These are phyloP conservation scores for Fusarium equiseti DNA, from an alignment of 2,329 filamentous ascomycete species.

Conservation along the genomic window DNA sequence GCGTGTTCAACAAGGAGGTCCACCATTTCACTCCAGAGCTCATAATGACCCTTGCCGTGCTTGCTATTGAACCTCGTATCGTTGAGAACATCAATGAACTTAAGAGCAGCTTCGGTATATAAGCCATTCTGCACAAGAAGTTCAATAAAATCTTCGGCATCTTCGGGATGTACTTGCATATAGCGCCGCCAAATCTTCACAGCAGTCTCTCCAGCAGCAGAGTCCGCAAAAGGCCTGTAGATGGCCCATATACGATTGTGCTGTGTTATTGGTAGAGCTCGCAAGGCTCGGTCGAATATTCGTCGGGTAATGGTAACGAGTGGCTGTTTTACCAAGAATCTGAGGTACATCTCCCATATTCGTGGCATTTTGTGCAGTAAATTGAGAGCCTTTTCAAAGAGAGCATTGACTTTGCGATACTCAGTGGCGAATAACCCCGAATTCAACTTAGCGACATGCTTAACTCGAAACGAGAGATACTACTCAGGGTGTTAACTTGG, in stretches of 20 bases:
- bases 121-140: constrained; percentile 83
- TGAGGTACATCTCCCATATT: constrained; percentile 98
- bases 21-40: constrained; percentile 98
- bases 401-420: constrained; percentile 91
- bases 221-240: constrained; percentile 91
- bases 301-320: constrained; percentile 86
- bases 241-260: constrained; percentile 96
- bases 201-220: constrained; percentile 88
- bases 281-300: constrained; percentile 91
- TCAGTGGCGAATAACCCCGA: constrained; percentile 82
- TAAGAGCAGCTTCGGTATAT: constrained; percentile 91
- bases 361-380: constrained; percentile 98
- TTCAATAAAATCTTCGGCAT: constrained; percentile 95
- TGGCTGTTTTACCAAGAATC: constrained; percentile 91
- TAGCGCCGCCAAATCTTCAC: constrained; percentile 95
- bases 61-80: constrained; percentile 92
- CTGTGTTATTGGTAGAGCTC: constrained; percentile 92
- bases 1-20: constrained; percentile 93
- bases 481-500: constrained; percentile 48
- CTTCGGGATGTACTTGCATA: constrained; percentile 96
- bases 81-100: constrained; percentile 92
- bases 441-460: constrained; percentile 85
- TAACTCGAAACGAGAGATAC: constrained; percentile 88
- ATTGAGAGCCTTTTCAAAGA: constrained; percentile 93
- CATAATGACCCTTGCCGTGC: constrained; percentile 92